A percentile compares a stretch with the other conserved stretches of the same genome.
phyloP scores from a whole-genome alignment of 2,329 filamentous ascomycete genomes.

The Cordyceps farinosa region DNA sequence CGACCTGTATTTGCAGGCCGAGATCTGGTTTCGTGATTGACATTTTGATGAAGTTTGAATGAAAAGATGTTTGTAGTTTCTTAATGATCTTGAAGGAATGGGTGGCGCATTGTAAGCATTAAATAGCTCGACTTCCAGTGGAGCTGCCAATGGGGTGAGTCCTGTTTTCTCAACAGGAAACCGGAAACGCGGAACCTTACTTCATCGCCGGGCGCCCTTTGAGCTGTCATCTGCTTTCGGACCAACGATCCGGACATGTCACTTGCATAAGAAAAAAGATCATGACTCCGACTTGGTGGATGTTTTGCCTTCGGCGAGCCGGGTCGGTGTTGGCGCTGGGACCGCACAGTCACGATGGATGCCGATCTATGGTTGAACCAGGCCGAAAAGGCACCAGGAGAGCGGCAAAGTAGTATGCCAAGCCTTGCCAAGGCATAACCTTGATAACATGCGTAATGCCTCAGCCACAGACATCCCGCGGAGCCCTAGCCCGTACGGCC shows the following conservation, averaged over 20 bases:
- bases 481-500: not conserved
- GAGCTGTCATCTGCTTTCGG: no score
- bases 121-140: not conserved
- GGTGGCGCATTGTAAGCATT: not conserved
- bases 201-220: not conserved
- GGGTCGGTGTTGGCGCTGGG: not conserved
- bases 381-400: no score
- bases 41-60: not conserved
- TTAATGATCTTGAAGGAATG: no score
- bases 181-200: not conserved
- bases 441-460: not conserved
- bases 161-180: not conserved
- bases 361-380: no score
- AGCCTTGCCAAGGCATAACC: not conserved
- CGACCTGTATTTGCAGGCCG: constrained; percentile 24
- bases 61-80: no score
- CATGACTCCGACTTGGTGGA: not conserved
- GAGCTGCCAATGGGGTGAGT: not conserved
- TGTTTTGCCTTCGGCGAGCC: not conserved
- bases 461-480: not conserved
- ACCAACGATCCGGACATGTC: not conserved
- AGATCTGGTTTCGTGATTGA: not conserved
- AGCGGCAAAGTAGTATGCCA: not conserved
- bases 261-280: not conserved
- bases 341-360: no score